Conservation (phyloP, 805 yeast species). For the Kodamaea lidongshanica region DNA sequence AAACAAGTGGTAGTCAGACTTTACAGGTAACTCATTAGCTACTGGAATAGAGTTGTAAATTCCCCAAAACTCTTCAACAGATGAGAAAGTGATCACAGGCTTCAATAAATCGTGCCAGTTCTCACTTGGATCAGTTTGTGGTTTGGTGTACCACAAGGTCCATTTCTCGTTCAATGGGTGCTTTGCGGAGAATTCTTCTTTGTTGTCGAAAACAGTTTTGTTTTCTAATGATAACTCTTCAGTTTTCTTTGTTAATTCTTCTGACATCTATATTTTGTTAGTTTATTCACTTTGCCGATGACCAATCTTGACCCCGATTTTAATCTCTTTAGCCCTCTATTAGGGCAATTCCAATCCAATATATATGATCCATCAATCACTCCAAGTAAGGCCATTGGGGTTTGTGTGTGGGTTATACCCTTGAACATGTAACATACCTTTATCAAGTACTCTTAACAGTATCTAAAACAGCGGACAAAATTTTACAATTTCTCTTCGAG, state of each 20-base stretch:
- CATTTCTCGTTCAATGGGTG: slow-evolving; percentile 89
- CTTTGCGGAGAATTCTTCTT: slow-evolving; percentile 63
- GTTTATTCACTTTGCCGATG: too few species aligned
- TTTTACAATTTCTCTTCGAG: too few species aligned
- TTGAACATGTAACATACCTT: too few species aligned
- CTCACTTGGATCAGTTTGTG: slow-evolving; percentile 70
- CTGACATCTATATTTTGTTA: slow-evolving; percentile 31
- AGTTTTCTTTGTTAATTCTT: slow-evolving; percentile 40
- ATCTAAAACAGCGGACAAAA: too few species aligned
- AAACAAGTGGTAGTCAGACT: slow-evolving; percentile 92
- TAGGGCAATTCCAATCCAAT: too few species aligned
- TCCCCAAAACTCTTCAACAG: slow-evolving; percentile 99
- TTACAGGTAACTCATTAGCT: slow-evolving; percentile 83
- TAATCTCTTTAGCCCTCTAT: too few species aligned
- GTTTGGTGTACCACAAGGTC: slow-evolving; percentile 98
- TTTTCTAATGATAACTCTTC: slow-evolving; percentile 38
- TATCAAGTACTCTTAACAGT: too few species aligned
- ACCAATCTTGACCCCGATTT: too few species aligned
- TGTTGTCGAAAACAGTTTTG: slow-evolving; percentile 52
- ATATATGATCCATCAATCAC: too few species aligned
- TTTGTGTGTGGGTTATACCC: too few species aligned
- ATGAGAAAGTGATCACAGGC: slow-evolving; percentile 83
- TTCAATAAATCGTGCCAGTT: slow-evolving; percentile 90
- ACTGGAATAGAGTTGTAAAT: slow-evolving; percentile 88
- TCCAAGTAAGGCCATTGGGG: too few species aligned